These are phyloP conservation scores for Penicillium sp. DNA, from an alignment of 2,329 filamentous ascomycete species.

Conservation along the genomic window DNA sequence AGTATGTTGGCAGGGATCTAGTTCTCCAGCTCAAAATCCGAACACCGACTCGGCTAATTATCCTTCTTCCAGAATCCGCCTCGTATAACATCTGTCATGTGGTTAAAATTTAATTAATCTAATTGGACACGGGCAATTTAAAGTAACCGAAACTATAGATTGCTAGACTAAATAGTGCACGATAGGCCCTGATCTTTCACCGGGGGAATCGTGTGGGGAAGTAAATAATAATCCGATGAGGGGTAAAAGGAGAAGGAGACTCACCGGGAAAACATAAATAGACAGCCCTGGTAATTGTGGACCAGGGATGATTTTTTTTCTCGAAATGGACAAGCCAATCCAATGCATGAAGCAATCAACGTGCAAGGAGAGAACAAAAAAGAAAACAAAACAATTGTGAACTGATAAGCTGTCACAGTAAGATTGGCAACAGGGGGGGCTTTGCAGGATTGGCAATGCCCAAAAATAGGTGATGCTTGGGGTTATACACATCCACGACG, in stretches of 20 bases:
- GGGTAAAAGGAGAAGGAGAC: conserved; percentile 5
- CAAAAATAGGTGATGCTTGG: not conserved
- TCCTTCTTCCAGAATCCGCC: not conserved
- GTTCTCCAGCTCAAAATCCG: not conserved
- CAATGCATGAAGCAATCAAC: conserved; percentile 4
- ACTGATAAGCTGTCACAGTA: conserved; percentile 5
- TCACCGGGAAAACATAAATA: not conserved
- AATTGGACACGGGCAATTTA: not conserved
- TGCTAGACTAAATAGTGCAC: conserved; percentile 5
- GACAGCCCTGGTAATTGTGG: not conserved
- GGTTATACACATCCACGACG: not conserved
- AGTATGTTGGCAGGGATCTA: not conserved
- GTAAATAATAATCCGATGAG: conserved; percentile 3
- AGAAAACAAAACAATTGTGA: not conserved
- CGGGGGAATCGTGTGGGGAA: conserved; percentile 16
- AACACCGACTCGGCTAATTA: not conserved
- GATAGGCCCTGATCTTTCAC: conserved; percentile 16
- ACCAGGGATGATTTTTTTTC: not conserved
- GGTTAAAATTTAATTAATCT: not conserved
- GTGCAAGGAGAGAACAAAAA: conserved; percentile 6
- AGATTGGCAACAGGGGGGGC: conserved; percentile 11
- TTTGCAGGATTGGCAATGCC: conserved; percentile 11
- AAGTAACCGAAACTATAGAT: not conserved
- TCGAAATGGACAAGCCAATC: conserved; percentile 9
- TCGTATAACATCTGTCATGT: not conserved